Evolutionary conservation across 2,329 filamentous ascomycete genomes (phyloP), one percentile per base, ranked within the genome.

Genomic region (Microsporum ferrugineum): DNA sequence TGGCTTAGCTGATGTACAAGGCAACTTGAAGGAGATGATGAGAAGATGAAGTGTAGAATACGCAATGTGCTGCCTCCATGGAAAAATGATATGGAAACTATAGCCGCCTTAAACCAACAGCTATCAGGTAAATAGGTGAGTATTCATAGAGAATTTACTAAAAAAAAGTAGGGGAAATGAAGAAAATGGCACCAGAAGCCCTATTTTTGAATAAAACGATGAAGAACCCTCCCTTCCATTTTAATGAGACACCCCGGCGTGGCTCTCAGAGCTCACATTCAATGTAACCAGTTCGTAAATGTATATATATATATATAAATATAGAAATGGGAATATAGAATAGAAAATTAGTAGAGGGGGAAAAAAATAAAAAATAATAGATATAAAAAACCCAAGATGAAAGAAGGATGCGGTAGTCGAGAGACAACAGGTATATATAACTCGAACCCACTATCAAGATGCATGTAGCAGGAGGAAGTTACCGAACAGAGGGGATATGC

Each of bases 231-330:
- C 49, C 55, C 38, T 41, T 39, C 55, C 34, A n/a, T 38, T 57
- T 38, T 57, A 39, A 57, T 38, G 31, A 53, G 49, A 39, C 39
- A 57, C 38, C 33, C 55, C 55, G 23, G 17, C 29, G 55, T 39
- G 55, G 27, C 55, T 57, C 55, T 41, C 55, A 57, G 55, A 57
- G 55, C 55, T 33, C 33, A 33, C 55, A 39, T 38, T 57, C 55
- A 14, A 38, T 39, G 33, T 57, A 39, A 23, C 33, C 33, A 57
- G 55, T 57, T 23, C 55, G 27, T 57, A 5, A 23, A 23, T n/a
- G 23, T 57, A 27, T 23, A 47, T 8, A 36, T 10, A 10, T 5
- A 36, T 5, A 36, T 36, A 10, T 5, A 36, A 36, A 23, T 23
- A 23, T 36, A 36, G 34, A 36, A 36, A 29, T 8, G 29, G 55